Base-by-base conservation (phyloP, 129 eudicot species). In the Flaveria brownii region DNA sequence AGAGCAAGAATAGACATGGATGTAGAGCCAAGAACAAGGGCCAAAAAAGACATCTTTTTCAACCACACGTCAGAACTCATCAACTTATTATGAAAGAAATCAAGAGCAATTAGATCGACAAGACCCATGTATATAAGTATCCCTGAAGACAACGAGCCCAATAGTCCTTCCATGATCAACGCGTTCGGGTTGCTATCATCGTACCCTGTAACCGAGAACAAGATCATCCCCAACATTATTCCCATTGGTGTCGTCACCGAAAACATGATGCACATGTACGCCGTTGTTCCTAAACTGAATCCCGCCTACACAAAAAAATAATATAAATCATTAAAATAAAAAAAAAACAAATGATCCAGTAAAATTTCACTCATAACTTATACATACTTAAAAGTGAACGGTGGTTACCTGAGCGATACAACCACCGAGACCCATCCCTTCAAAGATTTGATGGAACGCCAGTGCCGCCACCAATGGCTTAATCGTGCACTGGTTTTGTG, bases 391-490 rank as follows among this genome's bases (percentile, higher is more conserved):
- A 33, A 33, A 33, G 39, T 33, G 39, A 6, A 45, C 28, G 51
- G 68, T 17, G 73, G 57, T 72, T 84, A 90, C 96, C 92, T 90
- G 96, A 57, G 93, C 96, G 17, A 88, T 90, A 42, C 96, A 90
- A 69, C 96, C 96, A 47, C 96, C 96, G 55, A 90, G 96, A 0
- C 96, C 96, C 96, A 90, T 83, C 46, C 96, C 96, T 78, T 90
- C 96, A 26, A 90, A 90, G 47, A 90, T 86, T 73, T 90, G 96
- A 72, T 90, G 96, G 18, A 90, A 88, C 26, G 96, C 85, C n/a
- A 90, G 72, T 16, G 96, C 96, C 18, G 93, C 96, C 14, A 88
- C 96, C 22, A 90, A 83, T 50, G 96, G 96, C 75, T 84, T 87
- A 46, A 90, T 88, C 14, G 93, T 88, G 43, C 96, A 90, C 78